Percentiles rank a stretch among this genome's conserved stretches.
Conservation (phyloP, 192 early-diverging fungal species). For the Coemansia sp. region DNA sequence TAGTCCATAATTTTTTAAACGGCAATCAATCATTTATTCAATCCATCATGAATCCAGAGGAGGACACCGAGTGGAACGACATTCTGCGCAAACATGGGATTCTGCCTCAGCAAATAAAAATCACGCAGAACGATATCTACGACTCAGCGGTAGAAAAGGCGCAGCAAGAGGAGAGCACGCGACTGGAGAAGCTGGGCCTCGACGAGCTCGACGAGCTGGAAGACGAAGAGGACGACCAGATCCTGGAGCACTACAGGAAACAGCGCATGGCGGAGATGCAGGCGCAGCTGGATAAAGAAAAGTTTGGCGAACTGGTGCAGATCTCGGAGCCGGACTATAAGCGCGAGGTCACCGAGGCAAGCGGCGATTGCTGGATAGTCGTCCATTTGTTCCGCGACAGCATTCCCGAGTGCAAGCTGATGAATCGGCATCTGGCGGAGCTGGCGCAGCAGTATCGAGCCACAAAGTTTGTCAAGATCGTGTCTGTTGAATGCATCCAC, state of each 20-base stretch:
- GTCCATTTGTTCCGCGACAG: constrained; percentile 58
- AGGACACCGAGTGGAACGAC: constrained; percentile 89
- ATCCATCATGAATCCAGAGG: constrained; percentile 56
- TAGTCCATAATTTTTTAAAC: not conserved
- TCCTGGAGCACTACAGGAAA: constrained; percentile 75
- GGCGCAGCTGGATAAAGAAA: constrained; percentile 64
- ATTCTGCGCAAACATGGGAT: constrained; percentile 89
- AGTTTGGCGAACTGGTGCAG: constrained; percentile 78
- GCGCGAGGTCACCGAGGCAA: constrained; percentile 85
- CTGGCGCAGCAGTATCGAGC: constrained; percentile 69
- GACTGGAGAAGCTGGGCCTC: constrained; percentile 71
- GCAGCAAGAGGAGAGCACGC: constrained; percentile 56
- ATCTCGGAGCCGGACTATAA: constrained; percentile 94
- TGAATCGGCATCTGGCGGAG: constrained; percentile 65
- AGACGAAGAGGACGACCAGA: constrained; percentile 86
- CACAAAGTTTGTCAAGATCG: constrained; percentile 93
- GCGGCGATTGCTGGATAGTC: constrained; percentile 68
- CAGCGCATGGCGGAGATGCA: constrained; percentile 86
- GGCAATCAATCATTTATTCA: not conserved
- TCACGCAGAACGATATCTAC: constrained; percentile 53
- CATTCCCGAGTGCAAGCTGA: constrained; percentile 80
- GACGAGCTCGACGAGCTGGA: constrained; percentile 91
- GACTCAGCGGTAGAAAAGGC: constrained; percentile 53
- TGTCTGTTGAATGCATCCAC: constrained; percentile 89
- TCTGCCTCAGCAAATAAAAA: constrained; percentile 71